Evolutionary conservation across 2,329 filamentous ascomycete species (phyloP), one percentile per base, ranked within the genome.

Genomic region (Lecanicillium sp.): DNA sequence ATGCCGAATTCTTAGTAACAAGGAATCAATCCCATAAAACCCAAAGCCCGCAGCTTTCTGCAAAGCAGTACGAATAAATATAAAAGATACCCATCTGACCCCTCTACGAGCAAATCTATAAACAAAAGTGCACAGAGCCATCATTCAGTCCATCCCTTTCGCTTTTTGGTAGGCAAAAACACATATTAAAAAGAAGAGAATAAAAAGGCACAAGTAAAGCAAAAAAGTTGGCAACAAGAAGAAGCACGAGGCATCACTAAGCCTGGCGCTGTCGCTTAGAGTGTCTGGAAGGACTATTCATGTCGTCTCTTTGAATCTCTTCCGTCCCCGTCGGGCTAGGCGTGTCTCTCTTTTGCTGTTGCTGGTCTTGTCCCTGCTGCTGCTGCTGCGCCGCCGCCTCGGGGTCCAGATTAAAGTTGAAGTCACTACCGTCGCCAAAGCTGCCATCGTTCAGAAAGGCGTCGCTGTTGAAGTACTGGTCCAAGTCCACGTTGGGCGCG

Each of bases 391-490:
- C 27, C 11, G 56, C 54, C 48, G 46, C 57, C 40, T 62, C 63
- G 3, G 63, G 56, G 47, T 75, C 72, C 5, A 78, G 64, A 29
- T 65, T 69, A 52, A 79, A 78, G 56, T 74, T 73, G 48, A 79
- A 75, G 52, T 78, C 74, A 24, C 67, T 64, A 8, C 69, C 69
- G 39, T 72, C 70, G 10, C 54, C 64, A 50, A 73, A 74, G 41
- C 66, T 63, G 3, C 58, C 60, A 10, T 67, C 63, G 21, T 66
- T 60, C 14, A 68, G 51, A 36, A 70, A 64, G 0, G 65, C 67
- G 47, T 69, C 70, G 44, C 67, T 68, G 27, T 69, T 63, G 52
- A 77, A 77, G 9, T 68, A 79, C 56, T 78, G 72, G 42, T 78
- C 74, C 5, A 78, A 61, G 48, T 79, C 75, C 12, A 74, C 60